A percentile compares a stretch with the other conserved stretches of the same genome.
Conservation (phyloP, 441 rosid genomes). For the Syzygium malaccense region DNA sequence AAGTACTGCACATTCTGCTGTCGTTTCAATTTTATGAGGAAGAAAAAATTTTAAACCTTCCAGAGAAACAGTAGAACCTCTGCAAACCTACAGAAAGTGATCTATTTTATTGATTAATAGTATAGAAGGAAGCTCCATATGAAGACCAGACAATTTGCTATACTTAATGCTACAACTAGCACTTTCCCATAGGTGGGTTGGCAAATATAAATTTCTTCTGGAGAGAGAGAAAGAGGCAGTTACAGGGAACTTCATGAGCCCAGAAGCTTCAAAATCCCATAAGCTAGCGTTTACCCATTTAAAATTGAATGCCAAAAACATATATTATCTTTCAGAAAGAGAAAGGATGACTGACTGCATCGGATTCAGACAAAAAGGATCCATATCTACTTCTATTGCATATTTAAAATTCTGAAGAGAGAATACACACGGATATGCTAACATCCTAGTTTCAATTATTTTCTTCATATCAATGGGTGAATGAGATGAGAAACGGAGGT, state of each 20-base stretch:
- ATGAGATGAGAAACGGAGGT: not conserved
- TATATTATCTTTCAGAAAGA: not conserved
- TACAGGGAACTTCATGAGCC: not conserved
- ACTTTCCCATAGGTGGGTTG: not conserved
- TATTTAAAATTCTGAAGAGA: not conserved
- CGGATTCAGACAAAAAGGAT: not conserved
- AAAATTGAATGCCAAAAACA: not conserved
- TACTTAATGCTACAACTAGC: not conserved
- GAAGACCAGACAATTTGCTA: not conserved
- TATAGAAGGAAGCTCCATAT: not conserved
- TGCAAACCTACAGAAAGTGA: no score
- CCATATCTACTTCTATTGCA: not conserved
- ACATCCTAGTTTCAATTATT: not conserved
- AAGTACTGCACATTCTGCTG: not conserved
- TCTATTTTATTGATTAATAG: no score
- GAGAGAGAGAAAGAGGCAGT: not conserved
- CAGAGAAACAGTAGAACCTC: not conserved
- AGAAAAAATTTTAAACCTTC: not conserved
- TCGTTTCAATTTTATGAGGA: not conserved
- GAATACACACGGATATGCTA: not conserved
- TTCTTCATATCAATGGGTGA: not conserved
- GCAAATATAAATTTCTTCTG: not conserved
- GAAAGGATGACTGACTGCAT: not conserved
- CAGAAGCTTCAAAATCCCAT: not conserved
- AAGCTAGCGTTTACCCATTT: not conserved